Evolutionary conservation across 169 alveolate genomes (phyloP).

Genomic region (Besnoitia besnoiti): DNA sequence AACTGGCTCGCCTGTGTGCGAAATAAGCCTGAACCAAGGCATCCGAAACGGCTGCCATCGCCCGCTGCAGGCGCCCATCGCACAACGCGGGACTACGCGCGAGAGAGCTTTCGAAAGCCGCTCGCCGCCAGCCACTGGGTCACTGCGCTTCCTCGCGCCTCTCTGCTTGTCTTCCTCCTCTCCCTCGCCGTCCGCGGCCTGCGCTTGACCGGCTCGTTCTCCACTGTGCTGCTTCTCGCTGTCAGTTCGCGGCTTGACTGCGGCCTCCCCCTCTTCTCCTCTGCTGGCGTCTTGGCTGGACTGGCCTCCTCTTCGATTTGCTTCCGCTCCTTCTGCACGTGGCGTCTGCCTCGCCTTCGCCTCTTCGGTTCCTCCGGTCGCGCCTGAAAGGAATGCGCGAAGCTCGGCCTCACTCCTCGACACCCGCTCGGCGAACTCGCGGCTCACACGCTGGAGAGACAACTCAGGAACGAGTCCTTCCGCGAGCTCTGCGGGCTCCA

Average conservation of each 20-base stretch:
- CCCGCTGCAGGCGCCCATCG: no score
- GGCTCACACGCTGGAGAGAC: background rate
- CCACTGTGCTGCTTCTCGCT: no score
- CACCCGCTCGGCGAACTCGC: background rate
- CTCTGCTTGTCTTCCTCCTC: background rate
- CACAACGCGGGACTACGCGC: no score
- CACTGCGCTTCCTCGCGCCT: background rate
- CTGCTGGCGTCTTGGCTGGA: background rate
- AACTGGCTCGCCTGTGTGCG: no score
- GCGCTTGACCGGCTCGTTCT: no score
- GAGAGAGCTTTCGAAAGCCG: no score
- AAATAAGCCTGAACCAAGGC: no score
- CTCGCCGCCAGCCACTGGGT: no score
- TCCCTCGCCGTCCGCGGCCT: background rate
- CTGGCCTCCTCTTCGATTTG: background rate
- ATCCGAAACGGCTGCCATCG: no score
- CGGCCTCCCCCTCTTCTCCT: background rate
- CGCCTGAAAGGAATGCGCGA: background rate
- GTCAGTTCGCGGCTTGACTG: no score
- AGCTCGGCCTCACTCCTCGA: background rate
- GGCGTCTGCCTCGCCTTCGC: background rate
- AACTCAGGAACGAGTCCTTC: no score
- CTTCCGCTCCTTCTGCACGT: background rate
- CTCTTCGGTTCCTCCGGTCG: background rate
- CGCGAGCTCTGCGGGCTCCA: no score